phyloP scores from a whole-genome alignment of 176 grass and related monocot genomes.

The Poa pratensis region DNA sequence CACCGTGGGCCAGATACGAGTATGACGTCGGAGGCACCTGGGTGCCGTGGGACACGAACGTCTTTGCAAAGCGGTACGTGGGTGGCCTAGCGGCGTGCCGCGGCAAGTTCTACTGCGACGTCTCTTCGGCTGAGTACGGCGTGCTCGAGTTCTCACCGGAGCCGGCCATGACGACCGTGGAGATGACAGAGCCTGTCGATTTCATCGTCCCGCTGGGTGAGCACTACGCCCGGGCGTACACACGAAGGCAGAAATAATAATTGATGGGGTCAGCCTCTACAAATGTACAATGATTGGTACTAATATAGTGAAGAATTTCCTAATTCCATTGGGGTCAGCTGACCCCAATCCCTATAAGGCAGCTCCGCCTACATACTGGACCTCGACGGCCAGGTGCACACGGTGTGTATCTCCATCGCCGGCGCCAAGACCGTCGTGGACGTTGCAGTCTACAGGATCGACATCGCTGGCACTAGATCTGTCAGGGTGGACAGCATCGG shows the following conservation, averaged over 20 bases:
- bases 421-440: not conserved
- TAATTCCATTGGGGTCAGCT: too few relatives aligned
- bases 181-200: not conserved
- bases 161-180: not conserved
- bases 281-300: too few relatives aligned
- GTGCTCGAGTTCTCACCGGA: not conserved
- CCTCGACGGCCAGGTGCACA: conserved; percentile 23
- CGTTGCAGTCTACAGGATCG: conserved; percentile 19
- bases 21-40: not conserved
- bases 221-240: too few relatives aligned
- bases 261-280: too few relatives aligned
- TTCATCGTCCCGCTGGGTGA: not conserved
- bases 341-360: not conserved
- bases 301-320: too few relatives aligned
- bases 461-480: not conserved
- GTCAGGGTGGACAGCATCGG: too few relatives aligned
- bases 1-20: not conserved
- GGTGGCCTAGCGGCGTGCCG: not conserved
- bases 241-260: too few relatives aligned
- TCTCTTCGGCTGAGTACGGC: not conserved
- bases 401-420: not conserved
- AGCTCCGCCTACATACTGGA: not conserved
- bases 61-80: not conserved
- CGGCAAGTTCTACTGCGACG: conserved; percentile 7
- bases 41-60: not conserved